A percentile compares a stretch with the other conserved stretches of the same genome.
phyloP scores from a whole-genome alignment of 2,329 filamentous ascomycete genomes.

The Penicillium sp. region DNA sequence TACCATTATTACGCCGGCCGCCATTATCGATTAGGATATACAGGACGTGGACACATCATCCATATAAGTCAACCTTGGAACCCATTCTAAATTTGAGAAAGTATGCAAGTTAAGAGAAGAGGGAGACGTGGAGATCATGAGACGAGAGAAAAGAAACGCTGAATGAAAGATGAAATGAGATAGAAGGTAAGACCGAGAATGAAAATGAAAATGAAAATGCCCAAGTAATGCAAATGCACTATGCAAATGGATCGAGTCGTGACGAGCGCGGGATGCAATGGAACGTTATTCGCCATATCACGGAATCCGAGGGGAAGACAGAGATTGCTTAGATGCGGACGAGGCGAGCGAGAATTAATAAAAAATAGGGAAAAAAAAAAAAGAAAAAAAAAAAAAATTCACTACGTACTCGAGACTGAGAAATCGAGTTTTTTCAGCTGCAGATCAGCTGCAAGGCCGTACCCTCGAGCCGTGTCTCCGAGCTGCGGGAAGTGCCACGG shows the following conservation, averaged over 20 bases:
- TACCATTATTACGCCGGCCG: background rate
- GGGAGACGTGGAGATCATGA: background rate
- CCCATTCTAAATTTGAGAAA: background rate
- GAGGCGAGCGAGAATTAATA: too few relatives aligned
- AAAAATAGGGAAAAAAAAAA: background rate
- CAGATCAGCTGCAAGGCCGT: background rate
- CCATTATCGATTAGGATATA: slow-evolving; percentile 6
- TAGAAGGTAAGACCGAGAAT: background rate
- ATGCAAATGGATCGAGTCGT: background rate
- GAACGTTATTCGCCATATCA: background rate
- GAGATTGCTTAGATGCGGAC: background rate
- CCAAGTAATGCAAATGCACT: background rate
- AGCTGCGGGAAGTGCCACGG: background rate
- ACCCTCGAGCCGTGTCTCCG: background rate
- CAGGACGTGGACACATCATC: background rate
- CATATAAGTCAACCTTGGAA: background rate
- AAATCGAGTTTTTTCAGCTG: background rate
- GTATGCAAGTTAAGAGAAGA: slow-evolving; percentile 2
- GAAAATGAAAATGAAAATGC: background rate
- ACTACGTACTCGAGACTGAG: background rate
- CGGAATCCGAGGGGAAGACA: background rate
- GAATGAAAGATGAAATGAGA: background rate
- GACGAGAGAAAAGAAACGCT: background rate
- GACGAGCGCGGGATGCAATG: background rate
- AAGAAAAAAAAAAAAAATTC: too few relatives aligned